Evolutionary conservation across 495 filamentous ascomycete species (phyloP).

Genomic region (Parachaetomium inaequale): DNA sequence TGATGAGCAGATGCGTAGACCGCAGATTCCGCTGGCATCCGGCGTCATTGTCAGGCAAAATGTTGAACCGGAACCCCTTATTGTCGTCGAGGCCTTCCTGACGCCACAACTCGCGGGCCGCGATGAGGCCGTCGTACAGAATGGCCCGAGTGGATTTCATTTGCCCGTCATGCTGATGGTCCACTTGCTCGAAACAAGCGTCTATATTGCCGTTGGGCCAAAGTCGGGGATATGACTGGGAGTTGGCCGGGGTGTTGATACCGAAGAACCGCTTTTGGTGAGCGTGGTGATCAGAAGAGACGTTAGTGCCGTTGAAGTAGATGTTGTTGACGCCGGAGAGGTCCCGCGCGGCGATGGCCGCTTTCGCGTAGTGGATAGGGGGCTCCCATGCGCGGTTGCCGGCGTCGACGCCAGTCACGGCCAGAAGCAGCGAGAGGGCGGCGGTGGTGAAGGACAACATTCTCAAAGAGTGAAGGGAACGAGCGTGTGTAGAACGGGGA

Average conservation of each 20-base stretch:
- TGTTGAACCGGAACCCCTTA: neutral
- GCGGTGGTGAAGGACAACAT: neutral
- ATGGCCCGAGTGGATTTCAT: neutral
- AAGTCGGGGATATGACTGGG: neutral
- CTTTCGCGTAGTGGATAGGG: neutral
- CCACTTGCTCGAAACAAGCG: neutral
- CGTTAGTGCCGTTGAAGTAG: neutral
- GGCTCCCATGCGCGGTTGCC: neutral
- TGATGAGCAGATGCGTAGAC: neutral
- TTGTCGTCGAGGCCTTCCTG: neutral
- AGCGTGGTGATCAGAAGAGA: neutral
- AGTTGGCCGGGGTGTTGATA: neutral
- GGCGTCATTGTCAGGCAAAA: neutral
- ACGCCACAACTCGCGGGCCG: neutral
- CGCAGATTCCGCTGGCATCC: neutral
- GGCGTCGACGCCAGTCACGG: neutral
- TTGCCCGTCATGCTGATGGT: neutral
- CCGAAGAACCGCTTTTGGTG: constrained; percentile 1
- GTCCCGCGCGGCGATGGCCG: neutral
- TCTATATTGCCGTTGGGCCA: neutral
- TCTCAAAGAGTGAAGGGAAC: neutral
- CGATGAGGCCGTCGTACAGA: neutral
- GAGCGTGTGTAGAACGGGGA: neutral
- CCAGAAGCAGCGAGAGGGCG: neutral
- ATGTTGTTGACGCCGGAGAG: neutral